Percentiles rank a stretch among this genome's conserved stretches.
These are phyloP conservation scores for Trifolium subterraneum DNA, from an alignment of 306 rosid genomes.

Conservation along the genomic window DNA sequence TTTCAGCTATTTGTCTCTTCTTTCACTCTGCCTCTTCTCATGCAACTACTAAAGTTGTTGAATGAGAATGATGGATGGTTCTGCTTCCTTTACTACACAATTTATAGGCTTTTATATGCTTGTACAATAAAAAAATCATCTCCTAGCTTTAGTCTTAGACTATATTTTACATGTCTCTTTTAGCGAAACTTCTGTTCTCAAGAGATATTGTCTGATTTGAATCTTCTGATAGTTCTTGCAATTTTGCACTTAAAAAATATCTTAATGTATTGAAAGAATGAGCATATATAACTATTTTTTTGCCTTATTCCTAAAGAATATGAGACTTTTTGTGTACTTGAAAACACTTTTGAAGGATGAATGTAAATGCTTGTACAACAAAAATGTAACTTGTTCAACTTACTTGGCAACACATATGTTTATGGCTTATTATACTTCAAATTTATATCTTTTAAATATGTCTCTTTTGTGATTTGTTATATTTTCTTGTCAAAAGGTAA, in stretches of 20 bases:
- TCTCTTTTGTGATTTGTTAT: no score
- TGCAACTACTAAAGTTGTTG: not conserved
- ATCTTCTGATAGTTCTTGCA: not conserved
- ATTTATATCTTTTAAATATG: no score
- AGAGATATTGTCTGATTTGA: not conserved
- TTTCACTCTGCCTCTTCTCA: slow-evolving; percentile 44
- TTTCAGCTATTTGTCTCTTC: slow-evolving; percentile 77
- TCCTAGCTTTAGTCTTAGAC: not conserved
- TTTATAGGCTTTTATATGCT: no score
- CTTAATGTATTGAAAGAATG: no score
- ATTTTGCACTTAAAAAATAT: not conserved
- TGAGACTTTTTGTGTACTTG: not conserved
- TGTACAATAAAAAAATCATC: not conserved
- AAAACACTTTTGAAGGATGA: not conserved
- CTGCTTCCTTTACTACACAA: not conserved
- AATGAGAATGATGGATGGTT: not conserved
- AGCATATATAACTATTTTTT: no score
- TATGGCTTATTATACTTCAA: no score
- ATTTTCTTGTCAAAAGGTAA: no score
- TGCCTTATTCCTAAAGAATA: no score
- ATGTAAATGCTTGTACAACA: not conserved
- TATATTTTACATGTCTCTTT: not conserved
- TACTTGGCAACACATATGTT: not conserved
- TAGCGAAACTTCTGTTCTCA: not conserved
- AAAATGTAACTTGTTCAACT: not conserved